Conservation (phyloP, 2,329 filamentous ascomycete species). For the Beauveria australis region DNA sequence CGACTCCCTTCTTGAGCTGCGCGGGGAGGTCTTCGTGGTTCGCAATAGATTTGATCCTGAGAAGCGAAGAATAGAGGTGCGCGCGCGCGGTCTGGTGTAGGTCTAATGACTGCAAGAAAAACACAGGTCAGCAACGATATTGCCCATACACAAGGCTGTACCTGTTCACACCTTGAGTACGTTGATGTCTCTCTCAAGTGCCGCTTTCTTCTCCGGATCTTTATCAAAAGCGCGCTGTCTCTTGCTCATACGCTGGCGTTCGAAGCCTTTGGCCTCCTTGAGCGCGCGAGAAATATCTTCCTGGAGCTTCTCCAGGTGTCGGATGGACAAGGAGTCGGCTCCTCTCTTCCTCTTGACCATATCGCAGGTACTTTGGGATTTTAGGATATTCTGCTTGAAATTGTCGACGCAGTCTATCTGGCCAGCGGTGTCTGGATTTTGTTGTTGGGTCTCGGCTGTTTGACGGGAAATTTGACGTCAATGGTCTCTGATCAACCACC, state of each 20-base stretch:
- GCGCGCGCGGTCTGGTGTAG: constrained; percentile 49
- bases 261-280: constrained; percentile 66
- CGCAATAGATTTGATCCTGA: constrained; percentile 45
- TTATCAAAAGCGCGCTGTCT: constrained; percentile 40
- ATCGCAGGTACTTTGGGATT: neutral
- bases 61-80: constrained; percentile 46
- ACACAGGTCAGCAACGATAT: constrained; percentile 2
- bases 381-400: neutral
- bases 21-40: constrained; percentile 42
- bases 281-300: constrained; percentile 58
- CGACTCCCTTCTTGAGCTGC: constrained; percentile 36
- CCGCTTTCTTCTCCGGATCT: constrained; percentile 40
- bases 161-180: constrained; percentile 40
- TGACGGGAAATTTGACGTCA: neutral
- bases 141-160: neutral
- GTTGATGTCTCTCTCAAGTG: constrained; percentile 53
- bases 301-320: constrained; percentile 45
- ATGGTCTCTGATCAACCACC: neutral
- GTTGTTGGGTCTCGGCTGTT: neutral
- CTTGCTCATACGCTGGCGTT: constrained; percentile 67
- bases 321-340: constrained; percentile 35
- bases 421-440: no score
- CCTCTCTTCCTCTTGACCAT: constrained; percentile 52
- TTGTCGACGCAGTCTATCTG: neutral
- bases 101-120: constrained; percentile 40